Conservation (phyloP, 2,329 filamentous ascomycete genomes). For the Pseudogymnoascus sp. region DNA sequence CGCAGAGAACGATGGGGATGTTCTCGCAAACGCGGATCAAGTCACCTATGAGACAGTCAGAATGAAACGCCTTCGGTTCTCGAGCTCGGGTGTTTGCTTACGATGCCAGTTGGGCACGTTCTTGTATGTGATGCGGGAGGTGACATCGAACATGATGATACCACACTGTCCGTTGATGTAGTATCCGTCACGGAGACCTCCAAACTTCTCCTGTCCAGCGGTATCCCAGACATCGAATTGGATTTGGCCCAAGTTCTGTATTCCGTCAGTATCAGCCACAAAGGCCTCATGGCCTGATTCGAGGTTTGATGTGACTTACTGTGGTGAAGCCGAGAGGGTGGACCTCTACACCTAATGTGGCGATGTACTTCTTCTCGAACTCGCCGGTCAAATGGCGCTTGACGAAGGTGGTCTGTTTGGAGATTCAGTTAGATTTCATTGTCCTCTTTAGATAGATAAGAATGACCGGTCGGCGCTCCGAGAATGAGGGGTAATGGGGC, state of each 20-base stretch:
- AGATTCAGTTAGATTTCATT: background rate
- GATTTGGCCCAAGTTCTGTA: slow-evolving; percentile 83
- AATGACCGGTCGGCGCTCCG: slow-evolving; percentile 17
- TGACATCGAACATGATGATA: slow-evolving; percentile 99
- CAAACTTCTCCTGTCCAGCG: slow-evolving; percentile 98
- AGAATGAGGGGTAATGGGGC: background rate
- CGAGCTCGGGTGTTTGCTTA: slow-evolving; percentile 46
- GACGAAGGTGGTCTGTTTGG: slow-evolving; percentile 89
- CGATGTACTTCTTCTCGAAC: slow-evolving; percentile 99
- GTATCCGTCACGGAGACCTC: slow-evolving; percentile 98
- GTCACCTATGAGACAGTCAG: slow-evolving; percentile 58
- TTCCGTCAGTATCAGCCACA: slow-evolving; percentile 21
- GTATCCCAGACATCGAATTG: slow-evolving; percentile 99
- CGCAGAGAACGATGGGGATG: slow-evolving; percentile 95
- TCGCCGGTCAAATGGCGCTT: slow-evolving; percentile 99
- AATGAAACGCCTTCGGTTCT: background rate
- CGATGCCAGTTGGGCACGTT: slow-evolving; percentile 99
- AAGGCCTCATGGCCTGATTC: background rate
- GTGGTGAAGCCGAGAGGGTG: slow-evolving; percentile 97
- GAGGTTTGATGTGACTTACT: slow-evolving; percentile 54
- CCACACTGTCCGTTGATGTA: slow-evolving; percentile 99
- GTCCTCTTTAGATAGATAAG: background rate
- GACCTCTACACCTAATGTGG: slow-evolving; percentile 97
- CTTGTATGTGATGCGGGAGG: slow-evolving; percentile 99
- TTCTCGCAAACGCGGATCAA: slow-evolving; percentile 99